Evolutionary conservation across 140 eudicot species (phyloP), one percentile per base, ranked within the genome.

Genomic region (Ambrosia hybrid): DNA sequence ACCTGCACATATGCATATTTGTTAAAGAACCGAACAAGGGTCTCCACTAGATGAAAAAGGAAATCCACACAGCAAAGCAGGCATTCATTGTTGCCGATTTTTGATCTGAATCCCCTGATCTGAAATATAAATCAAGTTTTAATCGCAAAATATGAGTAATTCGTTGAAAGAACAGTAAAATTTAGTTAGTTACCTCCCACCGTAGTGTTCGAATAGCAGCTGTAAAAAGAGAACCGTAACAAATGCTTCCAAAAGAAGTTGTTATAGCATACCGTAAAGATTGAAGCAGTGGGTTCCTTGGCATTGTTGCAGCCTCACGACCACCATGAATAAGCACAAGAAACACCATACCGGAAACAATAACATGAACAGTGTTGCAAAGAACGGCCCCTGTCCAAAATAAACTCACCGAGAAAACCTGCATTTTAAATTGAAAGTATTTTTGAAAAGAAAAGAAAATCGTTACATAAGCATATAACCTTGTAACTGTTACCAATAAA

Each of bases 311-410:
- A 52, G 96, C 86, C 67, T 83, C 92, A 75, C 91, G 84, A 34
- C 90, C 96, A 70, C 97, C 96, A 61, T 95, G 96, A 69, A 91
- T 81, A 62, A 95, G 97, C 53, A 95, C 97, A 71, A 90, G 97
- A 81, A 88, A 95, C 67, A 95, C 97, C 95, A 95, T 90, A 39
- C 99, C 99, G 0, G 97, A 95, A 13, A 91, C 97, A 57, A 91
- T 82, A 10, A 95, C 99, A 62, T 95, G 99, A 41, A 95, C 96
- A 0, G 96, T 83, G 51, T 95, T 95, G 77, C 97, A 88, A 53
- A 95, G 86, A 68, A 95, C 99, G 14, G 99, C 99, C 58, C 99
- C 97, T 1, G 97, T 95, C 99, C 99, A 95, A 79, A 91, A 95
- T 80, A 95, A 82, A 77, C 99, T 95, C 75, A 91, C 83, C 3